These are phyloP conservation scores for Aspergillus funiculosus DNA, from an alignment of 495 filamentous ascomycete genomes.

Conservation along the genomic window DNA sequence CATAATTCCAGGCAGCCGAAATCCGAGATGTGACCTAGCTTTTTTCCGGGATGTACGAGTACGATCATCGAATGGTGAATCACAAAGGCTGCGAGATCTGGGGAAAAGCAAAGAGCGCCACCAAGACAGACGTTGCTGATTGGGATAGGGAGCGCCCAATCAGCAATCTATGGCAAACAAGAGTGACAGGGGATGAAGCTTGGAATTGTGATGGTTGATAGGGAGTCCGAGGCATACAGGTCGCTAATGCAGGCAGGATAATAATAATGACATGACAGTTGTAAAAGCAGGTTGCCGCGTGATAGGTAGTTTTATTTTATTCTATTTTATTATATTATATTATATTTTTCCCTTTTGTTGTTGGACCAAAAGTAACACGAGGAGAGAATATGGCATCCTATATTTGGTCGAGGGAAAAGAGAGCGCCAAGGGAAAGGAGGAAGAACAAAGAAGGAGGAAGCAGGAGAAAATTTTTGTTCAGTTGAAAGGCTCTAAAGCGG, in stretches of 20 bases:
- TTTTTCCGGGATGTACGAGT: too few relatives aligned
- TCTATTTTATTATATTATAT: too few relatives aligned
- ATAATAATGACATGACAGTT: too few relatives aligned
- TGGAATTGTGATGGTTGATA: conserved; percentile 2
- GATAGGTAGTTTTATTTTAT: too few relatives aligned
- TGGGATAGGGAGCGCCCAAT: conserved; percentile 11
- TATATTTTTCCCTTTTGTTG: too few relatives aligned
- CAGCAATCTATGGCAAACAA: conserved; percentile 4
- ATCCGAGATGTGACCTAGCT: too few relatives aligned
- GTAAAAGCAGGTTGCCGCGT: too few relatives aligned
- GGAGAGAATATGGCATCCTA: too few relatives aligned
- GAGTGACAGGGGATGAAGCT: neutral
- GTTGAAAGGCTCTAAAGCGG: conserved; percentile 38
- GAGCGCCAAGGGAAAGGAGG: conserved; percentile 11
- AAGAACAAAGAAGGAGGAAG: conserved; percentile 24
- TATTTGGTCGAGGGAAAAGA: neutral
- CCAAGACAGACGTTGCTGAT: neutral
- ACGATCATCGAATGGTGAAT: too few relatives aligned
- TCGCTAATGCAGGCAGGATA: too few relatives aligned
- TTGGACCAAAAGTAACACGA: too few relatives aligned
- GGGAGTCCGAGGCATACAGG: neutral
- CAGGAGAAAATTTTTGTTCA: conserved; percentile 40
- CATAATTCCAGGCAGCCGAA: too few relatives aligned
- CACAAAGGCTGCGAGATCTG: conserved; percentile 18
- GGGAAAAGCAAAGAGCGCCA: conserved; percentile 13